Evolutionary conservation across 139 green algal species (phyloP).

Genomic region (Cymbomonas tetramitiformis): DNA sequence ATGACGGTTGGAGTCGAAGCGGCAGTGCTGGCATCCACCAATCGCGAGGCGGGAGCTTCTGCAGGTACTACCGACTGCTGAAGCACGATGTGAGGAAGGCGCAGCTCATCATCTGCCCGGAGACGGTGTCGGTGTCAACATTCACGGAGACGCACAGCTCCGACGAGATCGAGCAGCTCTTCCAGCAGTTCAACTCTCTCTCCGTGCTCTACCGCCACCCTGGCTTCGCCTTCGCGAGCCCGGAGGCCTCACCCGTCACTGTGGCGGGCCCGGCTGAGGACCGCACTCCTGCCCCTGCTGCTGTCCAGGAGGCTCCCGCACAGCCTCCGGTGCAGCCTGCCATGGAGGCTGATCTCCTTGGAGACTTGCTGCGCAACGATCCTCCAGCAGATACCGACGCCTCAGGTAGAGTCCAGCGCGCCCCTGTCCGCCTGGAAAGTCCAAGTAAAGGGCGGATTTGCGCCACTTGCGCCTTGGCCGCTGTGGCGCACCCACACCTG

Average conservation of each 20-base stretch:
- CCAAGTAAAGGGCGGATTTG: too few species aligned
- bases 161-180: conserved; percentile 53
- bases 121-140: conserved; percentile 18
- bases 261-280: background rate
- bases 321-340: too few species aligned
- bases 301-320: background rate
- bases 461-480: too few species aligned
- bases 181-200: conserved; percentile 84
- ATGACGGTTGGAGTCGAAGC: too few species aligned
- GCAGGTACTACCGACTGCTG: conserved; percentile 76
- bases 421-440: too few species aligned
- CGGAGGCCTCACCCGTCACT: background rate
- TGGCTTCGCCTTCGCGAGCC: conserved; percentile 35
- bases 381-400: too few species aligned
- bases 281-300: background rate
- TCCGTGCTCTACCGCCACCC: conserved; percentile 60
- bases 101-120: conserved; percentile 1
- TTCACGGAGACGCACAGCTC: conserved; percentile 44
- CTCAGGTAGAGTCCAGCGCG: too few species aligned
- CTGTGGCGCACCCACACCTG: too few species aligned
- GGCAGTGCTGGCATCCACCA: too few species aligned
- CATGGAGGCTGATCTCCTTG: too few species aligned
- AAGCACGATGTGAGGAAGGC: conserved; percentile 35
- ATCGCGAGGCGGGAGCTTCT: too few species aligned
- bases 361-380: too few species aligned